Conservation (phyloP, 108 stramenopile species). For the Epithemia pelagica region DNA sequence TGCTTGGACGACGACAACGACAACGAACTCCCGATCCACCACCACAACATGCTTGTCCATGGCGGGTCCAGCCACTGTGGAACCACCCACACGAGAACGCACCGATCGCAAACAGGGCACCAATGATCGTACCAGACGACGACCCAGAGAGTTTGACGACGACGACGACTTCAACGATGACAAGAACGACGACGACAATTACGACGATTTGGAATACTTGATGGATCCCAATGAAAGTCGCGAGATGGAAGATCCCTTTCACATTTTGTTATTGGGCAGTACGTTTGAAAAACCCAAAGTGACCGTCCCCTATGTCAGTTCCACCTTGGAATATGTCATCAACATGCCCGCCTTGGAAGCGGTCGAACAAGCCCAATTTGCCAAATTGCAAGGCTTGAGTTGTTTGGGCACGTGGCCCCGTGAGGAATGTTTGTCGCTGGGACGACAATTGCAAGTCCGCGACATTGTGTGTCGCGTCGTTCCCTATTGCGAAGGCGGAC, state of each 20-base stretch:
- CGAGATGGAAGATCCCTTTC: conserved; percentile 72
- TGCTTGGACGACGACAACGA: no score
- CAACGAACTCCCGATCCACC: no score
- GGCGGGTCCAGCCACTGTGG: not conserved
- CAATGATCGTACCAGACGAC: not conserved
- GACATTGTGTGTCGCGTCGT: conserved; percentile 74
- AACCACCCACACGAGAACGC: conserved; percentile 8
- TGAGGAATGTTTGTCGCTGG: conserved; percentile 64
- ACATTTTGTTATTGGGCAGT: conserved; percentile 62
- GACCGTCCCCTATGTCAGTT: conserved; percentile 59
- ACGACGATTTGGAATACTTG: conserved; percentile 64
- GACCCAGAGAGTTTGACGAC: not conserved
- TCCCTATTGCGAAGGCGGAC: conserved; percentile 63
- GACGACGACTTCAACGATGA: conserved; percentile 18
- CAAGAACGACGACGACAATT: conserved; percentile 27
- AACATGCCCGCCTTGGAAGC: conserved; percentile 73
- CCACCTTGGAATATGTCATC: conserved; percentile 60
- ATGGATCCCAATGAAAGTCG: conserved; percentile 46
- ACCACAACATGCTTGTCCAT: not conserved
- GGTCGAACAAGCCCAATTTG: conserved; percentile 46
- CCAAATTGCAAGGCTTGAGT: conserved; percentile 50
- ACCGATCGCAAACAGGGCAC: not conserved
- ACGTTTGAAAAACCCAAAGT: conserved; percentile 67
- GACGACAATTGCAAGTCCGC: conserved; percentile 51
- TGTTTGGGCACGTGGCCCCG: conserved; percentile 78